Evolutionary conservation across 129 eudicot species (phyloP).

Genomic region (Flaveria robusta): DNA sequence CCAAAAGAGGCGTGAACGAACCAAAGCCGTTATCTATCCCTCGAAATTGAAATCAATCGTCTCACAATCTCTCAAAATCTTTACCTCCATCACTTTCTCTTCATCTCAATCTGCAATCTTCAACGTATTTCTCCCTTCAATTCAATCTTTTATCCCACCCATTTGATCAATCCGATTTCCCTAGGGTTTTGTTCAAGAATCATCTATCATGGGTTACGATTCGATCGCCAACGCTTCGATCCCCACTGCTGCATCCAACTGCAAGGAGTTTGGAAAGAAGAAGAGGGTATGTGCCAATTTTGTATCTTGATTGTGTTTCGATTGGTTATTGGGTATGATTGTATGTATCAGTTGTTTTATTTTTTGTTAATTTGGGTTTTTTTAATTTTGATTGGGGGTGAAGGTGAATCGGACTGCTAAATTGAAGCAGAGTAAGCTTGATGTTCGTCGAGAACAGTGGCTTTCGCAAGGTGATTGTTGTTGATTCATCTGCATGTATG

Average conservation of each 20-base stretch:
- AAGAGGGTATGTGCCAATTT: conserved; percentile 53
- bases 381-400: conserved; percentile 21
- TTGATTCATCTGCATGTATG: neutral
- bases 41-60: conserved; percentile 48
- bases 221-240: conserved; percentile 62
- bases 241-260: conserved; percentile 55
- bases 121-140: neutral
- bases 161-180: neutral
- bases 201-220: conserved; percentile 62
- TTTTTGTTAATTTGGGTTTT: conserved; percentile 6
- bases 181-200: conserved; percentile 43
- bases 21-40: conserved; percentile 45
- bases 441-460: conserved; percentile 93
- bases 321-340: neutral
- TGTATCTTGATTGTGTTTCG: neutral
- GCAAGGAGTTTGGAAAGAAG: conserved; percentile 78
- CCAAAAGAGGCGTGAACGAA: conserved; percentile 39
- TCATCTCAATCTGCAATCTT: neutral
- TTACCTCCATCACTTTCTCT: neutral
- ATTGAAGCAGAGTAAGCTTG: conserved; percentile 83
- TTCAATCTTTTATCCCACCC: neutral
- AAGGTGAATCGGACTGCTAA: conserved; percentile 78
- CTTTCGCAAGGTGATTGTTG: conserved; percentile 65
- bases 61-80: conserved; percentile 16
- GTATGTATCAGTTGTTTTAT: neutral